Evolutionary conservation across 208 protist species (phyloP), one percentile per base, ranked within the genome.

Genomic region (Leishmania major): DNA sequence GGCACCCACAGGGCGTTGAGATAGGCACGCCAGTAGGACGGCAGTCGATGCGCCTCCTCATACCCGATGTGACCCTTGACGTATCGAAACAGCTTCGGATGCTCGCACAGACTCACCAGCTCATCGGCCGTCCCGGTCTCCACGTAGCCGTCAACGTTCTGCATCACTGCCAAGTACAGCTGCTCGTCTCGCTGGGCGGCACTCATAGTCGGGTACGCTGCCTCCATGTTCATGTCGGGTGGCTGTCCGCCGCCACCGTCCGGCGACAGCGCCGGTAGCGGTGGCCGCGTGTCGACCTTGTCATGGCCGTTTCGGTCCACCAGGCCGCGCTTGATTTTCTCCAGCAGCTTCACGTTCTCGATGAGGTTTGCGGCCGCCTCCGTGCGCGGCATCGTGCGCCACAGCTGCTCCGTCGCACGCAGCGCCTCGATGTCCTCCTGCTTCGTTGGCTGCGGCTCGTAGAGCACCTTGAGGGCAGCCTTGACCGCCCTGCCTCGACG

Each of bases 41-140:
- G 78, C 53, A 40, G 19, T 10, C 55, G 79, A 60, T 88, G 88
- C 31, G 92, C 62, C 70, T 92, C 90, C 37, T 87, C 83, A 72
- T 93, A 96, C n/a, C 92, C 92, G 55, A 93, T 86, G 78, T 96
- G 92, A 0, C 85, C 88, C 22, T 72, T 62, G n/a, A 49, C 70
- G 66, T 64, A 70, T 22, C 85, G 87, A 66, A 96, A 96, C 11
- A 67, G 62, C 31, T 77, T 72, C n/a, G 89, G 87, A 53, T 84
- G 69, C 74, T 96, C 92, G 70, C 90, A 92, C 64, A 96, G 76
- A 1, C 79, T 71, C 62, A 96, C 66, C 70, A 96, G 47, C 80
- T 80, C 79, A n/a, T 88, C 84, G 3, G 90, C 89, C 3, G 84
- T 75, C 22, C 89, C 91, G 43, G 35, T 80, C 19, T 81, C 83